Percentiles rank a stretch among this genome's conserved stretches.
These are phyloP conservation scores for Eimeria brunetti DNA, from an alignment of 169 alveolate genomes.

Conservation along the genomic window DNA sequence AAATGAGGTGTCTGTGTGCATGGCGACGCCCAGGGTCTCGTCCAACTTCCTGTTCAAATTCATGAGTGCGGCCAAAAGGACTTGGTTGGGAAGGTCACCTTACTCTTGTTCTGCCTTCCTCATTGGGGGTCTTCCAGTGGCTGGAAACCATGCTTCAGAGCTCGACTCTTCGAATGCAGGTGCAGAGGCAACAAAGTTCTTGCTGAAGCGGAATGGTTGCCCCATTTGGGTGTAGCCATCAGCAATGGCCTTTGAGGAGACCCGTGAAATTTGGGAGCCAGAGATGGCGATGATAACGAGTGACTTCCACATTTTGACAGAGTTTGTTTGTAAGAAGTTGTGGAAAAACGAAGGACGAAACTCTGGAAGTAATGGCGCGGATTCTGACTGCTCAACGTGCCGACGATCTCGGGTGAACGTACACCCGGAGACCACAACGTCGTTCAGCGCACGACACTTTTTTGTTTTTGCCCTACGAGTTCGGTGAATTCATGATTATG, in stretches of 20 bases:
- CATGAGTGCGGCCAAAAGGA: not conserved
- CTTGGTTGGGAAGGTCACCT: not conserved
- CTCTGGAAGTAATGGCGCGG: slow-evolving; percentile 69
- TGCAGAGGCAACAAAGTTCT: slow-evolving; percentile 3
- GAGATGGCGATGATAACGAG: slow-evolving; percentile 18
- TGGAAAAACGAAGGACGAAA: slow-evolving; percentile 66
- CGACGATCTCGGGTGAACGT: slow-evolving; percentile 54
- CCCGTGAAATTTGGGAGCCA: slow-evolving; percentile 15
- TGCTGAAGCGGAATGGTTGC: slow-evolving; percentile 75
- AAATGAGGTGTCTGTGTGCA: slow-evolving; percentile 71
- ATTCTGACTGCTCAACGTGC: not conserved
- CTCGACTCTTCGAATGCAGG: slow-evolving; percentile 45
- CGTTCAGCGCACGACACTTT: slow-evolving; percentile 4
- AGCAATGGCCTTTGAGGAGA: slow-evolving; percentile 48
- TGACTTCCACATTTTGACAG: slow-evolving; percentile 72
- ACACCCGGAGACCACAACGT: not conserved
- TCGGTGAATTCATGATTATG: not conserved
- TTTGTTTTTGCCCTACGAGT: not conserved
- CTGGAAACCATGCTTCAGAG: slow-evolving; percentile 76
- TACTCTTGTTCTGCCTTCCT: slow-evolving; percentile 48
- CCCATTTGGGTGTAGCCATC: slow-evolving; percentile 77
- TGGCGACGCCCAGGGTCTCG: slow-evolving; percentile 25
- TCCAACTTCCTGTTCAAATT: not conserved
- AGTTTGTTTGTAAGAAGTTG: not conserved
- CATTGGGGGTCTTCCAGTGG: slow-evolving; percentile 73